Conservation (phyloP, 129 eudicot genomes). For the Calendula officinalis region DNA sequence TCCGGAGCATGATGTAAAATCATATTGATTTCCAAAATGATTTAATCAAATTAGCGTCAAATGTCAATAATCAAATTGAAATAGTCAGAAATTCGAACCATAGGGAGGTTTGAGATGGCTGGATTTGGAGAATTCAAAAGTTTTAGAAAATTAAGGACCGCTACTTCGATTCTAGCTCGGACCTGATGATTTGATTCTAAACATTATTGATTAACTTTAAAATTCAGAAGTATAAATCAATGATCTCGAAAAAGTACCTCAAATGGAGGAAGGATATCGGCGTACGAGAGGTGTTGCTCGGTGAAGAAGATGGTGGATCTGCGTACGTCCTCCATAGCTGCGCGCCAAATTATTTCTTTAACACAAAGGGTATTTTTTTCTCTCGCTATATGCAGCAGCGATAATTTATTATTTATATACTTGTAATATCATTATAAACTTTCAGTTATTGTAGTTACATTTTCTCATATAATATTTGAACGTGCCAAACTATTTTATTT, state of each 20-base stretch:
- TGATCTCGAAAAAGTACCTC: conserved; percentile 44
- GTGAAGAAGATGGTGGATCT: conserved; percentile 77
- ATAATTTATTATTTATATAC: no score
- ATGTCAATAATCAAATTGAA: conserved; percentile 1
- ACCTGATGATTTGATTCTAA: conserved; percentile 46
- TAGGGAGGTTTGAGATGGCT: conserved; percentile 69
- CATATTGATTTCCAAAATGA: background rate
- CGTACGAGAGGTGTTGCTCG: conserved; percentile 77
- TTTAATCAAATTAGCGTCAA: background rate
- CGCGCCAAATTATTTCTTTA: background rate
- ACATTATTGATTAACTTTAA: background rate
- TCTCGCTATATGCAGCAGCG: no score
- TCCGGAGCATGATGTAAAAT: conserved; percentile 1
- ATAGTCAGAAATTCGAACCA: conserved; percentile 44
- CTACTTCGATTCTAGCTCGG: conserved; percentile 93
- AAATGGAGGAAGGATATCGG: conserved; percentile 84
- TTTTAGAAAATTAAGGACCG: conserved; percentile 76
- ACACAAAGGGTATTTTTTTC: no score
- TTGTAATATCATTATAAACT: no score
- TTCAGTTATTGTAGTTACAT: no score
- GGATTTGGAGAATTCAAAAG: conserved; percentile 65
- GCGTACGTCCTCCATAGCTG: conserved; percentile 50
- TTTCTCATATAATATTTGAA: no score
- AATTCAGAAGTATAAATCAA: background rate
- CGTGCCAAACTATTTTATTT: no score